Evolutionary conservation across 2,329 filamentous ascomycete genomes (phyloP), one percentile per base, ranked within the genome.

Genomic region (Dryadomyces quercivorus): DNA sequence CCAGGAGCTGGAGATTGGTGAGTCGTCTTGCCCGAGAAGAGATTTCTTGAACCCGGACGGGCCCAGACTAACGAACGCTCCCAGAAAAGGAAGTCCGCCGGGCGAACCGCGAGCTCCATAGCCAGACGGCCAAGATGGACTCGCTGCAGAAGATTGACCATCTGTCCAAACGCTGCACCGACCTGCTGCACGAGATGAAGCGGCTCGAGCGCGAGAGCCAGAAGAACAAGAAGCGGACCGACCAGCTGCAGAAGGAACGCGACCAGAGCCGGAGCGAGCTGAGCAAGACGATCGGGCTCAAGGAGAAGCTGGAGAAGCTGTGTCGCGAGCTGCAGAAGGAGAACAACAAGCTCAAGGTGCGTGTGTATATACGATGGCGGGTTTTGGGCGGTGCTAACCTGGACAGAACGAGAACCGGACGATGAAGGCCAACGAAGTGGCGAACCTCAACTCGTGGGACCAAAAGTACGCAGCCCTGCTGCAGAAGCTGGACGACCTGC

Each of bases 321-420:
- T 96, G 91, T 63, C 78, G 93, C 55, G 93, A 98, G 69, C 77
- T 98, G 54, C 93, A 94, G 57, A 87, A 92, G 63, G 93, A 98
- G 66, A 98, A 98, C 69, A 97, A 97, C 71, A 94, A 95, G 72
- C 82, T 98, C 60, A 97, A 97, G 85, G 88, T 93, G 26, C 5
- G 57, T 7, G 21, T 42, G 6, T 54, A 55, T 57, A 38, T 48
- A 21, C 31, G 53, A 15, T 21, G 47, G 26, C 42, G 7, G 22
- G 22, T 26, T 50, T 26, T 10, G n/a, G 31, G 44, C 34, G 9
- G 42, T 54, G 42, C 26, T 31, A 31, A 31, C 26, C 8, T 46
- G 40, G 7, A 12, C n/a, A 89, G 85, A 87, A 90, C 71, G 93
- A 98, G 69, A 95, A 96, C 69, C 92, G 95, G 65, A 89, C 88